phyloP scores from a whole-genome alignment of 2,329 filamentous ascomycete species.

The Fusarium pseudonygamai region DNA sequence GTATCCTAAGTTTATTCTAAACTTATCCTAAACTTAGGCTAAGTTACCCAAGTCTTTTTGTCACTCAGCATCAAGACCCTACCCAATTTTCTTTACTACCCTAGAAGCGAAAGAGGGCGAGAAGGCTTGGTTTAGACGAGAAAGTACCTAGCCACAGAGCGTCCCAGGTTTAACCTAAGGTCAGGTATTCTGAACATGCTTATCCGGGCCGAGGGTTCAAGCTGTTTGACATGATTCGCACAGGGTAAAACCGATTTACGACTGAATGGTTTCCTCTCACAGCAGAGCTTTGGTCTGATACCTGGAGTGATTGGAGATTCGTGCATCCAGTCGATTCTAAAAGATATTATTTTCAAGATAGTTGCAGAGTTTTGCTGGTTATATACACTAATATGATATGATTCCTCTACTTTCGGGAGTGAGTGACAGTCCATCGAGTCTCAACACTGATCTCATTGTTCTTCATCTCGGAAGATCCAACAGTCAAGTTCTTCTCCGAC shows the following conservation, averaged over 20 bases:
- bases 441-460: constrained; percentile 37
- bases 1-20: too few species aligned
- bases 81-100: too few species aligned
- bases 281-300: neutral
- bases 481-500: constrained; percentile 41
- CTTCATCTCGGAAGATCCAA: constrained; percentile 1
- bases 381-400: neutral
- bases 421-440: constrained; percentile 39
- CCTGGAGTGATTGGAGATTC: neutral
- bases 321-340: neutral
- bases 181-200: neutral
- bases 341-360: constrained; percentile 1
- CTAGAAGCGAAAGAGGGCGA: neutral
- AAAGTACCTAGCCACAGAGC: neutral
- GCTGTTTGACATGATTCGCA: neutral
- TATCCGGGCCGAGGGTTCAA: neutral
- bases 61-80: too few species aligned
- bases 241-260: neutral
- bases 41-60: too few species aligned
- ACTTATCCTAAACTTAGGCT: too few species aligned
- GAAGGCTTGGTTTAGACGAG: neutral
- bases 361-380: neutral
- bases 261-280: accelerated
- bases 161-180: accelerated
- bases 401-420: neutral